Evolutionary conservation across 257 asterid genomes (phyloP), one percentile per base, ranked within the genome.

Genomic region (Jacaranda copaia): DNA sequence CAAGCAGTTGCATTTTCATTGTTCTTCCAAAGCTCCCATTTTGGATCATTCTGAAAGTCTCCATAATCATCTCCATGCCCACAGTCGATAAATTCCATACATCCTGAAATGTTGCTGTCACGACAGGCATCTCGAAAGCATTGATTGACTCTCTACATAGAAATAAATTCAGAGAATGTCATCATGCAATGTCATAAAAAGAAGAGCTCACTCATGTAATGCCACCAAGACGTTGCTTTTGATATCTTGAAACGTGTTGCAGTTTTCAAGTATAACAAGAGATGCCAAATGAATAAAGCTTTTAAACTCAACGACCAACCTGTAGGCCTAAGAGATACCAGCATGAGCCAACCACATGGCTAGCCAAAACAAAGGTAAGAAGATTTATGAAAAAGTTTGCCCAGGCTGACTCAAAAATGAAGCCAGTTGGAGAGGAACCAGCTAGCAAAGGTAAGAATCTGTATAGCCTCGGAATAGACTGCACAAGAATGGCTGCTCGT

Each of bases 291-390:
- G 25, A 40, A 36, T 25, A 9, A 36, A 14, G 19, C 2, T 40
- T 58, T 19, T 3, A 36, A 46, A 25, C 20, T 58, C 36, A 16
- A 40, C n/a, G 58, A 64, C 68, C 2, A 59, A 93, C 98, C 98
- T 93, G 97, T 69, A 93, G 85, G 76, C 96, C 96, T 16, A 93
- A 87, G 79, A 92, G 96, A 83, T 93, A 93, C 98, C 97, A 93
- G 84, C 97, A 86, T 6, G 97, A 90, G 68, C 98, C 98, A 69
- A 93, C 90, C 40, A 89, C 96, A 61, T 93, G 98, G 85, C 98
- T 84, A 52, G 91, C 89, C 84, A 91, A 72, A 69, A 93, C 77
- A 80, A 83, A 90, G 15, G 86, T 90, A 59, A 93, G 91, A 82
- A 90, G 91, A 83, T 93, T 93, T 72, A 90, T 85, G 72, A 92